These are phyloP conservation scores for Phytophthora podocarpi DNA, from an alignment of 352 stramenopile genomes.

Conservation along the genomic window DNA sequence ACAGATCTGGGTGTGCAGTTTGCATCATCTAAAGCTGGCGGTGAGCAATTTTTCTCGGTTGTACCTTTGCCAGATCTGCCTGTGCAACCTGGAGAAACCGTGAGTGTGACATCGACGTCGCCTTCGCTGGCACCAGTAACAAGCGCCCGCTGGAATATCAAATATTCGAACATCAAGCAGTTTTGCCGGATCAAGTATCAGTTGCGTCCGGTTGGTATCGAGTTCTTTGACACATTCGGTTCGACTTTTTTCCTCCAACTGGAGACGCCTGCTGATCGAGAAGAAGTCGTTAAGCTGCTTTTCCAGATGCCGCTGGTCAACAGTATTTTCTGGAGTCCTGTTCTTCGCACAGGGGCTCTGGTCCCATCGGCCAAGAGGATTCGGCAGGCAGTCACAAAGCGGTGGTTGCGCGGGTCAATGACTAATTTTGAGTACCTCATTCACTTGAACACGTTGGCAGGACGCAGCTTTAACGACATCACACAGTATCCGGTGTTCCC, in stretches of 20 bases:
- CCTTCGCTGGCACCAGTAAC: neutral
- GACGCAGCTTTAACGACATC: conserved; percentile 97
- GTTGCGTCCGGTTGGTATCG: conserved; percentile 72
- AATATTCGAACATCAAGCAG: conserved; percentile 69
- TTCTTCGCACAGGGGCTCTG: conserved; percentile 65
- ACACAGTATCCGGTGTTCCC: conserved; percentile 98
- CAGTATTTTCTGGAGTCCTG: conserved; percentile 80
- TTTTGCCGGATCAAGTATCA: conserved; percentile 86
- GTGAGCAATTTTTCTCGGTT: conserved; percentile 53
- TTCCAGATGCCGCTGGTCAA: conserved; percentile 86
- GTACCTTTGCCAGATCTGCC: conserved; percentile 27
- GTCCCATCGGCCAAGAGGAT: conserved; percentile 73
- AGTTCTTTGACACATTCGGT: conserved; percentile 75
- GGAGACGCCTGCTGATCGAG: conserved; percentile 52
- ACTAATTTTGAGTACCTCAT: conserved; percentile 97
- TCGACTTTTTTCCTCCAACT: conserved; percentile 79
- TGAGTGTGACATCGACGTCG: neutral
- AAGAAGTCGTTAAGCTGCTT: conserved; percentile 72
- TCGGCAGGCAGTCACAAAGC: conserved; percentile 70
- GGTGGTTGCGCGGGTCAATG: conserved; percentile 67
- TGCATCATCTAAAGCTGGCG: conserved; percentile 38
- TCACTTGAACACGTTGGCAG: conserved; percentile 95
- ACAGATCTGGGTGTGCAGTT: conserved; percentile 58
- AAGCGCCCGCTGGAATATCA: conserved; percentile 62
- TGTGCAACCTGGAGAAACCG: neutral